Base-by-base conservation (phyloP, 768 basidiomycete species). In the Pisolithus albus region DNA sequence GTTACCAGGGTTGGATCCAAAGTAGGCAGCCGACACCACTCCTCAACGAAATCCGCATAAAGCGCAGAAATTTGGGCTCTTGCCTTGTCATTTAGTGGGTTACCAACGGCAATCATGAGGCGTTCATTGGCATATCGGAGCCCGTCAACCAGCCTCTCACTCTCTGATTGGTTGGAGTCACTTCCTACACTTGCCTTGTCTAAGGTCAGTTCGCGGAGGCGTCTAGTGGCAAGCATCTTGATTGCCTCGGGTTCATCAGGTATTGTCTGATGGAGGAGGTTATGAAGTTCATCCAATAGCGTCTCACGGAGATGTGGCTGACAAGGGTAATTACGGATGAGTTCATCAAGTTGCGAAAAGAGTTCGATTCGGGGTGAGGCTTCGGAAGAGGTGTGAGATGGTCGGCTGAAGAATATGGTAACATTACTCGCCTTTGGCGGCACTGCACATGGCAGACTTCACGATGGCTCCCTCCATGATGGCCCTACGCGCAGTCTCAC, bases 381-480 rank as follows among this genome's bases (percentile, higher is more conserved):
- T 75, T 53, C 51, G 53, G 47, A 46, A 46, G n/a, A 28, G 19
- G 2, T 47, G 46, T 49, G 39, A 52, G 50, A 48, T 7, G 55
- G 48, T 16, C 53, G 18, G 50, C 56, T 7, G 41, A 55, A 49
- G 47, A 60, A 49, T 39, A 59, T 41, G 16, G 55, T 50, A 7
- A 52, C 36, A 28, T 57, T 48, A 66, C 65, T 53, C 64, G 84
- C 92, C 87, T 80, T 85, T 75, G 10, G 75, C 78, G 28, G 92
- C 92, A 56, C 78, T 85, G 18, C 74, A 70, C 46, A 92, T 80
- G n/a, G 88, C 88, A 41, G 82, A 76, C 62, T 79, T 82, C 37
- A 89, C 86, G 59, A 92, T 89, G 4, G 78, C 88, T 23, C 91
- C 91, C 47, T 82, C 72, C 75, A 92, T 76, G 62, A 92, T 82